Evolutionary conservation across 2,329 filamentous ascomycete species (phyloP).

Genomic region (Trichoderma brevicompactum): DNA sequence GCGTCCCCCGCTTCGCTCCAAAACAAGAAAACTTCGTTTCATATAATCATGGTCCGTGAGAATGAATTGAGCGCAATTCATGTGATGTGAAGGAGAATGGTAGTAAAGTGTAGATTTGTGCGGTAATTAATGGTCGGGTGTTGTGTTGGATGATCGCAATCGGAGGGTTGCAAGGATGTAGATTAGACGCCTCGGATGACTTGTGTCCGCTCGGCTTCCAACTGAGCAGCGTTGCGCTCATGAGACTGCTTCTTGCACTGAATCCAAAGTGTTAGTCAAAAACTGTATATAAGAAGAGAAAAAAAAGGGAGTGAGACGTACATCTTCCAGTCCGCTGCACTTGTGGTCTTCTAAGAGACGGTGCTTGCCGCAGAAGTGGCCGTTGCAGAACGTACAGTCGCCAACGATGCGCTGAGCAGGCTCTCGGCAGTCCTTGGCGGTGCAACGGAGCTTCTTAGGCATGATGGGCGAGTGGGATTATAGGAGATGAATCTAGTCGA

Average conservation of each 20-base stretch:
- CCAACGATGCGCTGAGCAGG: conserved; percentile 91
- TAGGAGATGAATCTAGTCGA: background rate
- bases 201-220: conserved; percentile 90
- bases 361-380: conserved; percentile 95
- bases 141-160: conserved; percentile 9
- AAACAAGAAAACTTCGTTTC: conserved; percentile 21
- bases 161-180: conserved; percentile 15
- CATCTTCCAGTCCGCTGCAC: conserved; percentile 88
- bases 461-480: conserved; percentile 45
- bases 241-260: conserved; percentile 96
- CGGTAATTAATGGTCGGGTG: conserved; percentile 20
- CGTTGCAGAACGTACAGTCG: conserved; percentile 92
- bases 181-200: conserved; percentile 86
- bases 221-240: conserved; percentile 88
- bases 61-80: conserved; percentile 7
- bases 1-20: background rate
- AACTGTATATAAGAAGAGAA: background rate
- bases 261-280: background rate
- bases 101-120: background rate
- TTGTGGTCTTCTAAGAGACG: conserved; percentile 92
- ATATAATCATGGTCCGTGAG: conserved; percentile 31
- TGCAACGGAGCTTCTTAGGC: conserved; percentile 83
- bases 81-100: conserved; percentile 3
- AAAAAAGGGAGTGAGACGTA: conserved; percentile 48
- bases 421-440: conserved; percentile 86